Conservation (phyloP, 371 early-diverging fungal species). For the Sporodiniella umbellata region DNA sequence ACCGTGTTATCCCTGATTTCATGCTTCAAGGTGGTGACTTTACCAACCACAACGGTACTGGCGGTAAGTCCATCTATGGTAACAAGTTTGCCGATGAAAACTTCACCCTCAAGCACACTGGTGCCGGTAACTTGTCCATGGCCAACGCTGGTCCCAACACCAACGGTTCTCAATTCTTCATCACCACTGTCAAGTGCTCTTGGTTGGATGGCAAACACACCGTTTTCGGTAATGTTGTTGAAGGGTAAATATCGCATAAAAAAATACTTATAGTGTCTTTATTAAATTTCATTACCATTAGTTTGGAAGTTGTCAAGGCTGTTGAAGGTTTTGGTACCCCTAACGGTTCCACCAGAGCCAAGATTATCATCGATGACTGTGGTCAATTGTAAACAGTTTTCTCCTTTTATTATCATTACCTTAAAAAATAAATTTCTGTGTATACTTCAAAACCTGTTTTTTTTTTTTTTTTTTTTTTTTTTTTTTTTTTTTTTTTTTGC, state of each 20-base stretch:
- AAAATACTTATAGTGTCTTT: no score
- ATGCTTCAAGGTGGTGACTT: slow-evolving; percentile 99
- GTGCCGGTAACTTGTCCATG: slow-evolving; percentile 88
- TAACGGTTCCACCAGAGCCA: slow-evolving; percentile 53
- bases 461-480: background rate
- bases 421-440: background rate
- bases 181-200: slow-evolving; percentile 76
- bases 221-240: slow-evolving; percentile 94
- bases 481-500: slow-evolving; percentile 2
- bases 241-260: slow-evolving; percentile 39
- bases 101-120: slow-evolving; percentile 93
- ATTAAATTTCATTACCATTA: no score
- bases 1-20: slow-evolving; percentile 92
- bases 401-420: background rate
- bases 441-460: background rate
- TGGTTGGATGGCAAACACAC: slow-evolving; percentile 99
- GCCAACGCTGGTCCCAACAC: slow-evolving; percentile 95
- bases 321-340: slow-evolving; percentile 68
- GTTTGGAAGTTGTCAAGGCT: slow-evolving; percentile 70
- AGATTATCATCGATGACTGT: slow-evolving; percentile 62
- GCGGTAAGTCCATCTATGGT: slow-evolving; percentile 97
- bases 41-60: slow-evolving; percentile 93
- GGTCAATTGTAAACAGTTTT: slow-evolving; percentile 61
- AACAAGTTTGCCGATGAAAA: slow-evolving; percentile 95
- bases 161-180: slow-evolving; percentile 99